Percentiles rank a stretch among this genome's conserved stretches.
Conservation (phyloP, 2,329 filamentous ascomycete genomes). For the Alternaria angustiovoidea region DNA sequence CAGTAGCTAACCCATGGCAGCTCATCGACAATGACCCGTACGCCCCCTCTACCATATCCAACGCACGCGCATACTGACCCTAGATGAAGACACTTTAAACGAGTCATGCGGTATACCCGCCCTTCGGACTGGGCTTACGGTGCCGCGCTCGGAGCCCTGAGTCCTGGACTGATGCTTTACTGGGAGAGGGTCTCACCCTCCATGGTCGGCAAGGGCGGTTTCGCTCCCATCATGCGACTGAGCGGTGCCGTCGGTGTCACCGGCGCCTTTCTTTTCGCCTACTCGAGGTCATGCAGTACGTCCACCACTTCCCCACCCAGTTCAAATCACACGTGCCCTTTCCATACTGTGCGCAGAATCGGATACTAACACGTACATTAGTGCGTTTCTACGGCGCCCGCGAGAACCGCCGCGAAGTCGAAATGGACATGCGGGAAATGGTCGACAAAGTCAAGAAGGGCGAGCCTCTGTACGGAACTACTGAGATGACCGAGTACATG, state of each 20-base stretch:
- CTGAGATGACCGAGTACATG: slow-evolving; percentile 81
- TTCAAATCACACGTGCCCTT: not conserved
- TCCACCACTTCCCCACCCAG: slow-evolving; percentile 28
- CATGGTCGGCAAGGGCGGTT: slow-evolving; percentile 81
- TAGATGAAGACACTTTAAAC: slow-evolving; percentile 78
- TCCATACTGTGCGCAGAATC: not conserved
- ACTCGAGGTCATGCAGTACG: slow-evolving; percentile 84
- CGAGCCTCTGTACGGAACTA: slow-evolving; percentile 86
- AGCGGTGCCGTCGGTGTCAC: slow-evolving; percentile 74
- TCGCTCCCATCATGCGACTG: slow-evolving; percentile 83
- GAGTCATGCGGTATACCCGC: slow-evolving; percentile 87
- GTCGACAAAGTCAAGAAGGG: slow-evolving; percentile 93
- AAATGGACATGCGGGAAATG: slow-evolving; percentile 99
- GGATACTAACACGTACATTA: slow-evolving; percentile 49
- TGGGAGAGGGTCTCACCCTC: slow-evolving; percentile 89
- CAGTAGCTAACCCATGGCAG: slow-evolving; percentile 60
- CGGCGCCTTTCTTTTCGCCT: slow-evolving; percentile 85
- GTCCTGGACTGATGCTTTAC: slow-evolving; percentile 75
- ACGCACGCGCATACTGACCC: slow-evolving; percentile 29
- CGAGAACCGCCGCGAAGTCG: slow-evolving; percentile 89
- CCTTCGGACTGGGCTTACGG: slow-evolving; percentile 82
- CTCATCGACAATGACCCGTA: slow-evolving; percentile 99
- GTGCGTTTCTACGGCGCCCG: slow-evolving; percentile 95
- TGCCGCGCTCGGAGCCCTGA: slow-evolving; percentile 71
- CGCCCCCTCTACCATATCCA: slow-evolving; percentile 46